These are phyloP conservation scores for Huntiella bhutanensis DNA, from an alignment of 2,329 filamentous ascomycete species.

Conservation along the genomic window DNA sequence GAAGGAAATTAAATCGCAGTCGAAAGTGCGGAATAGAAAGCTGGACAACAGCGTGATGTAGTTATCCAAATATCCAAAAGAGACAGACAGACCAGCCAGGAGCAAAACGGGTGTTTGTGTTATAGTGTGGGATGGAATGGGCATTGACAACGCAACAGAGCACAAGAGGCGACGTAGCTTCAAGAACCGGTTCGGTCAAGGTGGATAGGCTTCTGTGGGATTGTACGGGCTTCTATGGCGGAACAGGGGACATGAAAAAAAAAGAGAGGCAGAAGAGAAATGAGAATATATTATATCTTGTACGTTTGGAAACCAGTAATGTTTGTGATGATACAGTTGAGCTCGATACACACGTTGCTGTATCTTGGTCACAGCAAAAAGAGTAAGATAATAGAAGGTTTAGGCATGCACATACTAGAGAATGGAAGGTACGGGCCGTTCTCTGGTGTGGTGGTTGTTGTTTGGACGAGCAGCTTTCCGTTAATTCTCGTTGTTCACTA, in stretches of 20 bases:
- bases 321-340: too few relatives aligned
- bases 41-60: background rate
- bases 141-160: background rate
- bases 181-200: conserved; percentile 1
- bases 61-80: too few relatives aligned
- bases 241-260: conserved; percentile 1
- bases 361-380: too few relatives aligned
- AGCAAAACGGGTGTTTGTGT: conserved; percentile 4
- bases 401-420: too few relatives aligned
- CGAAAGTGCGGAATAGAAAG: background rate
- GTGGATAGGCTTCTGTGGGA: background rate
- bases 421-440: too few relatives aligned
- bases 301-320: too few relatives aligned
- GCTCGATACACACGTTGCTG: too few relatives aligned
- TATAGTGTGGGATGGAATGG: background rate
- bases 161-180: conserved; percentile 12
- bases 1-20: background rate
- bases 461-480: too few relatives aligned
- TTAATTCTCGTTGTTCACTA: too few relatives aligned
- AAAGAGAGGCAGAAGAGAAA: background rate
- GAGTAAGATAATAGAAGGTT: too few relatives aligned
- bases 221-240: conserved; percentile 4
- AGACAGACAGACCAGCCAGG: too few relatives aligned
- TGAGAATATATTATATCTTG: background rate
- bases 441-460: too few relatives aligned